Conservation (phyloP, 176 grass and related monocot genomes). For the Musa itinerans region DNA sequence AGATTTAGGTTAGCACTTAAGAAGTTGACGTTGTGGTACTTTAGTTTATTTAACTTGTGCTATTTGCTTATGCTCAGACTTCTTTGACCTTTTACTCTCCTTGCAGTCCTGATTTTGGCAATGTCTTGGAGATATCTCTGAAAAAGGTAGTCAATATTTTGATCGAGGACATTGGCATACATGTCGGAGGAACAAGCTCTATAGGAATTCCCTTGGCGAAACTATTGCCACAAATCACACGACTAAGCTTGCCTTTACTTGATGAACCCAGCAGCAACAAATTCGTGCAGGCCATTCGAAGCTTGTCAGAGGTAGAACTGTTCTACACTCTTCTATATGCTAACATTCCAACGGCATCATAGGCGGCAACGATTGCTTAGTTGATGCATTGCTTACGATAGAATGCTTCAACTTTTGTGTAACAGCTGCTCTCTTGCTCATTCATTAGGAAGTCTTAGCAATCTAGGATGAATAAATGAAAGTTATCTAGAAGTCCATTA, state of each 20-base stretch:
- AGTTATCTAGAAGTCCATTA: too few species aligned
- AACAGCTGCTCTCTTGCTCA: too few species aligned
- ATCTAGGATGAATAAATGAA: too few species aligned
- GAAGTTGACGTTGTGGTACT: too few species aligned
- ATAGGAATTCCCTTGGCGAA: constrained; percentile 57
- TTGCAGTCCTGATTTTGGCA: constrained; percentile 78
- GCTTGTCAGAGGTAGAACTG: constrained; percentile 68
- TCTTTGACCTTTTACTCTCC: constrained; percentile 1
- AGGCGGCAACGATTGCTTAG: background rate
- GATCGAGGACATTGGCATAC: constrained; percentile 34
- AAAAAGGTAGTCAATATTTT: constrained; percentile 51
- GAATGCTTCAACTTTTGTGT: too few species aligned
- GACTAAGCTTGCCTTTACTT: constrained; percentile 50
- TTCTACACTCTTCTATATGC: constrained; percentile 91
- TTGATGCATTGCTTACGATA: too few species aligned
- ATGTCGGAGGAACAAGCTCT: constrained; percentile 35
- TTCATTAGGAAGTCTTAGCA: too few species aligned
- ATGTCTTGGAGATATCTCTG: constrained; percentile 66
- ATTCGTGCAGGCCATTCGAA: constrained; percentile 59
- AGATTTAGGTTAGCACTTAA: too few species aligned
- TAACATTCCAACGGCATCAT: constrained; percentile 29
- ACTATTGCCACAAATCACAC: constrained; percentile 64
- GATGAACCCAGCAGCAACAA: constrained; percentile 86
- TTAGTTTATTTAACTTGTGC: background rate
- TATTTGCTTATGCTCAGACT: background rate